Percentiles rank a stretch among this genome's conserved stretches.
Conservation (phyloP, 73 alveolate genomes). For the Symbiodinium pilosum region DNA sequence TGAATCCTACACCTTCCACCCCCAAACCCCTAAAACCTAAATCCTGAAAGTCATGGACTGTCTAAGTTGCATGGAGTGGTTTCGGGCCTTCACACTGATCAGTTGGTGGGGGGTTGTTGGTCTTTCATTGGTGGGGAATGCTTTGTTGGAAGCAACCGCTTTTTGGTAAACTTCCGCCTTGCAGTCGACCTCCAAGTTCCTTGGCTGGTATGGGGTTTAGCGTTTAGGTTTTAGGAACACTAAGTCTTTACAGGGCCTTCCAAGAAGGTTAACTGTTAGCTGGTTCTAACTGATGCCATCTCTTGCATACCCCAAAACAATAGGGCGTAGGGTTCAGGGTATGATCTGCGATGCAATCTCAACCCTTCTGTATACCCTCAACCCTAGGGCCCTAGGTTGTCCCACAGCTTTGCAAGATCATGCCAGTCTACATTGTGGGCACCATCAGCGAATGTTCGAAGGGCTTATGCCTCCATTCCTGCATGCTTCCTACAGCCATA, state of each 20-base stretch:
- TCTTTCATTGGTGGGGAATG: not conserved
- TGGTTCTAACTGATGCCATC: not conserved
- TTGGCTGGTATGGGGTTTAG: no score
- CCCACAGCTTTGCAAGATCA: not conserved
- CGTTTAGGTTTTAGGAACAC: no score
- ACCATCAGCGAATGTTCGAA: not conserved
- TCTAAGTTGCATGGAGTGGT: not conserved
- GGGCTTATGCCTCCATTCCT: not conserved
- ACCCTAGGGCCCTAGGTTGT: not conserved
- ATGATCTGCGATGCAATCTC: not conserved
- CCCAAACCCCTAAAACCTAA: no score
- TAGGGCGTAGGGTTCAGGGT: not conserved
- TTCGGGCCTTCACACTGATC: not conserved
- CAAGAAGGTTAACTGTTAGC: no score
- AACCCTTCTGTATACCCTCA: not conserved
- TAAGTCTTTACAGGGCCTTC: no score
- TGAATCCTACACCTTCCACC: no score
- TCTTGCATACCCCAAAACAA: not conserved
- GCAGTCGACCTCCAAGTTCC: conserved; percentile 20
- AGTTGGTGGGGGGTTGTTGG: not conserved
- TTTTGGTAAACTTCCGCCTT: not conserved
- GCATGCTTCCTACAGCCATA: not conserved
- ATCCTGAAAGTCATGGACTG: not conserved
- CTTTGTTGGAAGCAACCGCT: not conserved
- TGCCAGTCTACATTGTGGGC: not conserved